A percentile compares a stretch with the other conserved stretches of the same genome.
phyloP scores from a whole-genome alignment of 257 asterid genomes.

The Jacaranda mimosifolia region DNA sequence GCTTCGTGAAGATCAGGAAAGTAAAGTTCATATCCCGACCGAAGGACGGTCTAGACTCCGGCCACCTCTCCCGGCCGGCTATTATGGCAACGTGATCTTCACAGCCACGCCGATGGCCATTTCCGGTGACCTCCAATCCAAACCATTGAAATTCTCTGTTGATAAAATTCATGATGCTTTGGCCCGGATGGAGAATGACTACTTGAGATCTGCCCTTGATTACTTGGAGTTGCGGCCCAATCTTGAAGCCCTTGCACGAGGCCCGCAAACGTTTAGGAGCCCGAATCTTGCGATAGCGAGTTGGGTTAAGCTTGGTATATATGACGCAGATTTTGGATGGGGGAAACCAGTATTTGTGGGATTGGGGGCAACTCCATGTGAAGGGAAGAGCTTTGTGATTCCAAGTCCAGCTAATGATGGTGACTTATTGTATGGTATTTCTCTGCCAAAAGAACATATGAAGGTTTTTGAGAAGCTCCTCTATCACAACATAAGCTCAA shows the following conservation, averaged over 20 bases:
- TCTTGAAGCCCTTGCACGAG: slow-evolving; percentile 47
- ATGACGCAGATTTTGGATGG: slow-evolving; percentile 82
- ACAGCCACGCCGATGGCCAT: too few species aligned
- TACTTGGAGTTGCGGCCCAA: slow-evolving; percentile 66
- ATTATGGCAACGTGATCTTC: too few species aligned
- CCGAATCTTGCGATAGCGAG: slow-evolving; percentile 67
- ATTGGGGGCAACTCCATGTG: slow-evolving; percentile 57
- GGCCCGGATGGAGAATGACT: slow-evolving; percentile 55
- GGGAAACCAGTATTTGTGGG: slow-evolving; percentile 69
- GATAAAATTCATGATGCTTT: slow-evolving; percentile 62
- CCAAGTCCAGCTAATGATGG: slow-evolving; percentile 59
- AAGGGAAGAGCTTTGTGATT: slow-evolving; percentile 46
- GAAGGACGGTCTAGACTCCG: slow-evolving; percentile 62
- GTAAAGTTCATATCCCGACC: slow-evolving; percentile 57
- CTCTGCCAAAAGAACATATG: slow-evolving; percentile 63
- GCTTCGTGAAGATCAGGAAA: slow-evolving; percentile 58
- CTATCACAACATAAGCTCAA: slow-evolving; percentile 33
- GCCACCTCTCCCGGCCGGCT: slow-evolving; percentile 61
- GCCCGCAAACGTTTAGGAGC: slow-evolving; percentile 49
- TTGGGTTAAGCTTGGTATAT: slow-evolving; percentile 72
- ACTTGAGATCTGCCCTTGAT: slow-evolving; percentile 66
- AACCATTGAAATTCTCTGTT: slow-evolving; percentile 49
- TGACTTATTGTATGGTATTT: slow-evolving; percentile 51
- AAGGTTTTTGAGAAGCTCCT: slow-evolving; percentile 53
- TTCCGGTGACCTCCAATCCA: too few species aligned